Conservation (phyloP, 2,329 filamentous ascomycete genomes). For the Aureobasidium sp. region DNA sequence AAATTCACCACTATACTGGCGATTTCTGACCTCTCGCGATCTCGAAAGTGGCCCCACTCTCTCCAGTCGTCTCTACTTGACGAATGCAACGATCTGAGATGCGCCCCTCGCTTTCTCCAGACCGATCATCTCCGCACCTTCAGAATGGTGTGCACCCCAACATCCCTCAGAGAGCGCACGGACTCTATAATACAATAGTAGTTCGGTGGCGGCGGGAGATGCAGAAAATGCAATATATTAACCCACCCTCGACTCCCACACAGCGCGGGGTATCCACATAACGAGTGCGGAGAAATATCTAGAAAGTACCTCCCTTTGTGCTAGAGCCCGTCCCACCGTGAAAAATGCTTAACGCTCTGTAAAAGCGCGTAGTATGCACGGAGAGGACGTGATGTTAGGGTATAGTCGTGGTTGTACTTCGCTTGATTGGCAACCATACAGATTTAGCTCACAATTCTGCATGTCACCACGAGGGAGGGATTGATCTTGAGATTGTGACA, state of each 20-base stretch:
- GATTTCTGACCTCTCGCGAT: neutral
- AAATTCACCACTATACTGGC: neutral
- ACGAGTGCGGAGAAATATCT: constrained; percentile 1
- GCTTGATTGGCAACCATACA: neutral
- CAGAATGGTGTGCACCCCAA: neutral
- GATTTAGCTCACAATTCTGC: neutral
- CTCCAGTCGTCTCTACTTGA: neutral
- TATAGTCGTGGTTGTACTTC: neutral
- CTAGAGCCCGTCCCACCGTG: neutral
- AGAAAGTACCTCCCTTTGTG: neutral
- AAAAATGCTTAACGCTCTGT: neutral
- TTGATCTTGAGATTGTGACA: neutral
- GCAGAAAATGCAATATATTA: constrained; percentile 6
- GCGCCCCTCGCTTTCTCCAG: neutral
- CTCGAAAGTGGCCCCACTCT: neutral
- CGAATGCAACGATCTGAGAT: neutral
- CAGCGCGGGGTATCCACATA: neutral
- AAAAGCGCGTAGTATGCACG: neutral
- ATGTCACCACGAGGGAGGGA: neutral
- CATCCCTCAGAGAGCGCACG: neutral
- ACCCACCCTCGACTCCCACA: neutral
- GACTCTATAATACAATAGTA: neutral
- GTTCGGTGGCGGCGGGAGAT: neutral
- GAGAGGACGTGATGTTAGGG: neutral
- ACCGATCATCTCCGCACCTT: neutral